phyloP scores from a whole-genome alignment of 352 stramenopile species.

The Phytophthora sojae region DNA sequence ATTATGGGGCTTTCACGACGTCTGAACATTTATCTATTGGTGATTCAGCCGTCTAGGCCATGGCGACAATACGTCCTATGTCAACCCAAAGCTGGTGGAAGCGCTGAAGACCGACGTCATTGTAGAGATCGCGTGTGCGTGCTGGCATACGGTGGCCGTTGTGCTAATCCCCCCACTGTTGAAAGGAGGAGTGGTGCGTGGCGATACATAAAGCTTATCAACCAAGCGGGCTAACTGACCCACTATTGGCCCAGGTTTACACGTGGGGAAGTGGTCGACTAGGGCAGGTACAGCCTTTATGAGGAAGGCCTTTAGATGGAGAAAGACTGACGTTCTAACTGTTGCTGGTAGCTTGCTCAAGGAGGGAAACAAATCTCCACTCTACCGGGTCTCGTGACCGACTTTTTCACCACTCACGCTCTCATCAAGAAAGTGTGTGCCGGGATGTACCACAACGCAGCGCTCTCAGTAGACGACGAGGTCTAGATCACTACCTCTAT shows the following conservation, averaged over 20 bases:
- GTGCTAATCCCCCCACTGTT: conserved; percentile 89
- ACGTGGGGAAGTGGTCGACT: conserved; percentile 95
- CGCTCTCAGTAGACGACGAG: conserved; percentile 91
- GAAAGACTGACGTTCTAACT: not conserved
- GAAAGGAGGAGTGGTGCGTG: conserved; percentile 75
- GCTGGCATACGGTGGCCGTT: conserved; percentile 91
- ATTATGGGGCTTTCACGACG: not conserved
- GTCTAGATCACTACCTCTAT: conserved; percentile 24
- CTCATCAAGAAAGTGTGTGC: conserved; percentile 88
- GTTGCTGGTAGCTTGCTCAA: conserved; percentile 63
- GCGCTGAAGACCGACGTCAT: conserved; percentile 76
- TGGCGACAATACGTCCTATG: conserved; percentile 72
- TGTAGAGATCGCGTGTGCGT: conserved; percentile 80
- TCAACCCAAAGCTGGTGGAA: conserved; percentile 81
- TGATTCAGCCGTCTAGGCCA: conserved; percentile 68
- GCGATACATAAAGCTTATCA: not conserved
- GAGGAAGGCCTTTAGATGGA: too few relatives aligned
- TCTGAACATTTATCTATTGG: not conserved
- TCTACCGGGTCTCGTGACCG: conserved; percentile 77
- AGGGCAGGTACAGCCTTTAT: conserved; percentile 69
- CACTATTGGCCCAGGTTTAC: conserved; percentile 60
- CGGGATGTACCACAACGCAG: conserved; percentile 93
- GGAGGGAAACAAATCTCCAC: conserved; percentile 74
- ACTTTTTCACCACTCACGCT: conserved; percentile 83
- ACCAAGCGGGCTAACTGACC: not conserved